Base-by-base conservation (phyloP, 805 yeast species). In the Clavispora santaluciae region DNA sequence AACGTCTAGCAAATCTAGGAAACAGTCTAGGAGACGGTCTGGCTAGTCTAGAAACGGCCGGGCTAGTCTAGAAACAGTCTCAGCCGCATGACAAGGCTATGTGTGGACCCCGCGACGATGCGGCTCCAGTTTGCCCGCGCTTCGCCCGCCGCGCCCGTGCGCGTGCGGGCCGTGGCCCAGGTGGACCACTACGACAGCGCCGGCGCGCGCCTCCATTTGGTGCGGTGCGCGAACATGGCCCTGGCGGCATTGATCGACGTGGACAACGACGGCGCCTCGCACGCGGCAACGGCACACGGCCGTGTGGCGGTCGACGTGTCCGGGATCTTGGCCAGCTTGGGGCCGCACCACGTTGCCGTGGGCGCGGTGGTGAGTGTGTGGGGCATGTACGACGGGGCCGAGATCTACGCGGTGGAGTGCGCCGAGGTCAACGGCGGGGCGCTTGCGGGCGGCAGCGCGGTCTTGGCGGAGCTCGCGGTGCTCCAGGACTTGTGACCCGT, bases 51-150 rank as follows among this genome's bases (percentile, higher is more conserved):
- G n/a, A n/a, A n/a, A n/a, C n/a, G n/a, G n/a, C n/a, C n/a, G n/a
- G n/a, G n/a, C n/a, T n/a, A n/a, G n/a, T n/a, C n/a, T n/a, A n/a
- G n/a, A n/a, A n/a, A n/a, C n/a, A n/a, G n/a, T n/a, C n/a, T n/a
- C n/a, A n/a, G n/a, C n/a, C n/a, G n/a, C n/a, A 64, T 65, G 71
- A 62, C 70, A 8, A 47, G 39, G n/a, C 43, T 64, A 33, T 48
- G 57, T 12, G 33, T 62, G 25, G 63, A 62, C 20, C 69, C 69
- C 3, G 39, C 48, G 1, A 36, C 46, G 5, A 45, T 65, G 10
- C 23, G 40, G n/a, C 38, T 40, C 3, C 42, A 47, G 36, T 55
- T 50, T 33, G 58, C 64, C 2, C 39, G 48, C 20, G 66, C 68
- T 2, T 45, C 61, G 3, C 46, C 43, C 6, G 45, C 55, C 6